Conservation (phyloP, 2,329 filamentous ascomycete genomes). For the Hirsutella thompsonii region DNA sequence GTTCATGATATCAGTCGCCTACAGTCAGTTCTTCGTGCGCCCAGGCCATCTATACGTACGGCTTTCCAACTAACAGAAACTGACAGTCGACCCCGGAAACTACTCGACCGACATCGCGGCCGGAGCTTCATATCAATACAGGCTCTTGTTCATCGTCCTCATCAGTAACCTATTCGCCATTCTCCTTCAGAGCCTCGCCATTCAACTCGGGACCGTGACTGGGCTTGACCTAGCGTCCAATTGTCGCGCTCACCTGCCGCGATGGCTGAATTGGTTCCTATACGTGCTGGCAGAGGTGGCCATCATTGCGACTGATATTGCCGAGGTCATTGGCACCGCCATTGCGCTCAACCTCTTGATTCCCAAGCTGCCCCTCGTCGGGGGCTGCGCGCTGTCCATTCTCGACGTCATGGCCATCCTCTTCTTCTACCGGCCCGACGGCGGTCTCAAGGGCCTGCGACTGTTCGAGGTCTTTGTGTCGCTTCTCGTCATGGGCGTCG, state of each 20-base stretch:
- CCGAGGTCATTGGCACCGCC: conserved; percentile 59
- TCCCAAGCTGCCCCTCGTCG: conserved; percentile 50
- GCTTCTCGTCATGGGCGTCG: conserved; percentile 52
- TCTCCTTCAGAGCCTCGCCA: conserved; percentile 53
- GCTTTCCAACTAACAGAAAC: no score
- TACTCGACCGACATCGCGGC: conserved; percentile 60
- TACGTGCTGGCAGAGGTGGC: conserved; percentile 53
- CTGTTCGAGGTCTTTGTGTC: conserved; percentile 54
- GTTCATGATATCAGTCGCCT: conserved; percentile 49
- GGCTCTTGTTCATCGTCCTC: conserved; percentile 54
- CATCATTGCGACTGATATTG: conserved; percentile 61
- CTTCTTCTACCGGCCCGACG: conserved; percentile 49
- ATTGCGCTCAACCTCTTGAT: conserved; percentile 56
- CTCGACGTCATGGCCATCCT: conserved; percentile 55
- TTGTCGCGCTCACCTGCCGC: conserved; percentile 50
- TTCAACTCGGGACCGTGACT: conserved; percentile 57
- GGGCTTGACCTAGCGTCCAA: conserved; percentile 55
- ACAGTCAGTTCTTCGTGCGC: conserved; percentile 26
- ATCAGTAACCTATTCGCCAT: conserved; percentile 61
- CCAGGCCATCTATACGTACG: no score
- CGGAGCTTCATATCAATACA: conserved; percentile 52
- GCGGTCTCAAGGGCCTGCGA: conserved; percentile 44
- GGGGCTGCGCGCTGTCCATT: conserved; percentile 56
- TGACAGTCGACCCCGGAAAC: conserved; percentile 46
- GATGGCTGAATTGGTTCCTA: conserved; percentile 49